Percentiles rank a stretch among this genome's conserved stretches.
Evolutionary conservation across 2,329 filamentous ascomycete species (phyloP).

Genomic region (Davidsoniella eucalypti): DNA sequence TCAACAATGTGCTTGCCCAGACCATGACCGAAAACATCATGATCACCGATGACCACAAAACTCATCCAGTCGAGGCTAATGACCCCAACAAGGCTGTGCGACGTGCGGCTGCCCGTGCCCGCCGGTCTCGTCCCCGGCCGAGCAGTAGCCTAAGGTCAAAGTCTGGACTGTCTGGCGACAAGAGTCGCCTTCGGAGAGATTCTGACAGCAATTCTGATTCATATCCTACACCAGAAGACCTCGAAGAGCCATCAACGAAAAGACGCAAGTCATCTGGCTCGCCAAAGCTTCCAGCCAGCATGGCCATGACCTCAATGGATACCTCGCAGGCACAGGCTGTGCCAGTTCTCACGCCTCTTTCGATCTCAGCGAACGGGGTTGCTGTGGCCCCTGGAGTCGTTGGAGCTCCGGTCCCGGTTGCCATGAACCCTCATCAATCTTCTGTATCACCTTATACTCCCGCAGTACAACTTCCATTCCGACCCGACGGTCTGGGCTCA

Average conservation of each 20-base stretch:
- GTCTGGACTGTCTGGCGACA: not conserved
- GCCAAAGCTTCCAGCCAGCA: constrained; percentile 52
- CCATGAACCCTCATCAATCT: constrained; percentile 16
- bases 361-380: no score
- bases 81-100: constrained; percentile 8
- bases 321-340: constrained; percentile 22
- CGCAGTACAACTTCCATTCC: constrained; percentile 27
- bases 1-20: constrained; percentile 64
- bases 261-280: constrained; percentile 61
- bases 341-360: not conserved
- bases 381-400: no score
- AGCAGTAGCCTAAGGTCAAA: constrained; percentile 12
- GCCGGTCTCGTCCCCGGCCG: constrained; percentile 17
- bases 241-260: constrained; percentile 44
- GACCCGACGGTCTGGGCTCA: constrained; percentile 28
- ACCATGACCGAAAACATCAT: constrained; percentile 77
- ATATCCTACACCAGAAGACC: constrained; percentile 2
- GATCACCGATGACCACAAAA: constrained; percentile 98
- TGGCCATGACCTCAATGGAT: constrained; percentile 73
- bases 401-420: constrained; percentile 8
- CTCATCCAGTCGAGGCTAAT: constrained; percentile 29
- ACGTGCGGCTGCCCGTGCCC: constrained; percentile 20
- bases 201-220: constrained; percentile 11
- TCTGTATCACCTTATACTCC: constrained; percentile 39
- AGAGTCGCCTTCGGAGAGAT: not conserved